These are phyloP conservation scores for Bauhinia variegata DNA, from an alignment of 306 rosid genomes.

Conservation along the genomic window DNA sequence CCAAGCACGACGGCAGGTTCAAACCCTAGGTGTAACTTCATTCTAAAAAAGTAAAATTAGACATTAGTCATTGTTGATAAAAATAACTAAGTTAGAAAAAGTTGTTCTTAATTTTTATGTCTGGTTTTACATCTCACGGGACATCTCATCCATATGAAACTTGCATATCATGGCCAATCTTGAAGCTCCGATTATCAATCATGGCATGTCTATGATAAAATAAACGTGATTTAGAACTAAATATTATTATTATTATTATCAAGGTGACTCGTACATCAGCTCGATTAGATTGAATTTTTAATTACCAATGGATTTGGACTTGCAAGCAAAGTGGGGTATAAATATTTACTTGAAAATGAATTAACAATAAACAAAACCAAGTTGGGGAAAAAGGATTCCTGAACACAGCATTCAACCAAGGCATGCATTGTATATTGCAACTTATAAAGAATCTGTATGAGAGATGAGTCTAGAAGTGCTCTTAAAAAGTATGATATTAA, in stretches of 20 bases:
- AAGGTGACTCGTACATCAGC: conserved; percentile 20
- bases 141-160: no score
- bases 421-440: conserved; percentile 34
- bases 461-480: conserved; percentile 35
- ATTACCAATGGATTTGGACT: conserved; percentile 46
- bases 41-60: no score
- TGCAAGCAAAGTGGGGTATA: conserved; percentile 34
- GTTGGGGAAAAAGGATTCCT: conserved; percentile 41
- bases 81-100: no score
- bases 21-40: no score
- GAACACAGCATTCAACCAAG: conserved; percentile 34
- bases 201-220: conserved; percentile 18
- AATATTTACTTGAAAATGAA: conserved; percentile 38
- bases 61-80: no score
- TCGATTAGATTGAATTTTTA: conserved; percentile 34
- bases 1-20: no score
- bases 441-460: conserved; percentile 39
- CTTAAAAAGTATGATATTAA: conserved; percentile 27
- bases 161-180: conserved; percentile 1
- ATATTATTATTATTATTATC: no score
- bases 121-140: no score
- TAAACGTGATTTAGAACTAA: neutral
- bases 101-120: no score
- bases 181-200: neutral
- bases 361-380: conserved; percentile 51